These are phyloP conservation scores for Paramecium bursaria DNA, from an alignment of 73 alveolate species.

Conservation along the genomic window DNA sequence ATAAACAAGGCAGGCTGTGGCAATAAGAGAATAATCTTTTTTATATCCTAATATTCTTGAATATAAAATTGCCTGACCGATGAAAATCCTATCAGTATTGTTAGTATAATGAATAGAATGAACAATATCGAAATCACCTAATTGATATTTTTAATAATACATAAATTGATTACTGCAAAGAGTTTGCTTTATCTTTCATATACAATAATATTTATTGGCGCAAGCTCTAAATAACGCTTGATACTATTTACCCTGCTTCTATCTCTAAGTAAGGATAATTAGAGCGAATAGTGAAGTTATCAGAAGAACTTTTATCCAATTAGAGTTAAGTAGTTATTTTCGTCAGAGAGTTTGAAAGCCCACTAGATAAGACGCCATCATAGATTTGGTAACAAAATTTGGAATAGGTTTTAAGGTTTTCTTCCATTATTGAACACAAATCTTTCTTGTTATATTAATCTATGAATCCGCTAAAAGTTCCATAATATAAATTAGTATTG, in stretches of 20 bases:
- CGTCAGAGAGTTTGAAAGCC: not conserved
- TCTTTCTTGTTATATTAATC: not conserved
- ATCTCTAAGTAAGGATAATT: not conserved
- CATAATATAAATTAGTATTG: not conserved
- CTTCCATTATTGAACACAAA: not conserved
- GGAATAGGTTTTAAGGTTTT: not conserved
- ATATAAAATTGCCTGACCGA: not conserved
- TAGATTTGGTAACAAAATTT: not conserved
- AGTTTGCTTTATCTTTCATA: not conserved
- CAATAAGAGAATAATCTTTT: not conserved
- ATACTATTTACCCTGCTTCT: not conserved
- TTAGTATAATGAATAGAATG: not conserved
- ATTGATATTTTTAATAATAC: not conserved
- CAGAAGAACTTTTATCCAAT: not conserved
- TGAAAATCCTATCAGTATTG: not conserved
- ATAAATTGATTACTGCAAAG: not conserved
- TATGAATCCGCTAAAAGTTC: not conserved
- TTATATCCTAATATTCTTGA: not conserved
- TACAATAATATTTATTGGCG: not conserved
- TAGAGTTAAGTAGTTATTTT: not conserved
- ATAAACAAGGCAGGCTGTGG: slow-evolving; percentile 41
- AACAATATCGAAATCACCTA: slow-evolving; percentile 3
- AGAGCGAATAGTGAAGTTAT: not conserved
- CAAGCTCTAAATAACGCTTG: not conserved
- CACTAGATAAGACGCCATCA: slow-evolving; percentile 2